Percentiles rank a stretch among this genome's conserved stretches.
Evolutionary conservation across 495 filamentous ascomycete species (phyloP).

Genomic region (Daldinia caldariorum): DNA sequence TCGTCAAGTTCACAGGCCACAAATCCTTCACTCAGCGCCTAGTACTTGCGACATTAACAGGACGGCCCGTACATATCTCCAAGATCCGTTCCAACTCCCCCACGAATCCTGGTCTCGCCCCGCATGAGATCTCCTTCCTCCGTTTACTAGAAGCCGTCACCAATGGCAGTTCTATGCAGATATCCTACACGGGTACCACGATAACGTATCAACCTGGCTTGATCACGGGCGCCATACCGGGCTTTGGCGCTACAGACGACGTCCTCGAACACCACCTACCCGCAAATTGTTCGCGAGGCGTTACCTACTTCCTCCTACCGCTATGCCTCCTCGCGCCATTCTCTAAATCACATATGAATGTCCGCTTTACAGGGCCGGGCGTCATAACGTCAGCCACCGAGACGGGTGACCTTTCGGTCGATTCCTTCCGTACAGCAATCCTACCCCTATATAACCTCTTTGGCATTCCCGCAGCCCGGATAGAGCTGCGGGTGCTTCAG

Average conservation of each 20-base stretch:
- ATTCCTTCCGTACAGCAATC: constrained; percentile 92
- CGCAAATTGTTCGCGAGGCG: constrained; percentile 75
- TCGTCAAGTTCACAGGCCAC: constrained; percentile 78
- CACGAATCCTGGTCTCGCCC: constrained; percentile 84
- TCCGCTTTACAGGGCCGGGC: constrained; percentile 87
- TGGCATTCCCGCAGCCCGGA: constrained; percentile 79
- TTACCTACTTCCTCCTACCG: constrained; percentile 92
- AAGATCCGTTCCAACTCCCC: constrained; percentile 88
- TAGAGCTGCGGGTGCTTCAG: constrained; percentile 85
- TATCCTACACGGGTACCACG: constrained; percentile 93
- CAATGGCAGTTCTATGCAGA: constrained; percentile 93
- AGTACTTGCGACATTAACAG: constrained; percentile 89
- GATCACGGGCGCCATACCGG: constrained; percentile 80
- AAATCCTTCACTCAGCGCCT: constrained; percentile 84
- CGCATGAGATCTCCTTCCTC: constrained; percentile 94
- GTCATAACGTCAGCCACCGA: constrained; percentile 90
- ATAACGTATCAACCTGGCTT: constrained; percentile 91
- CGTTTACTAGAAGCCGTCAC: constrained; percentile 94
- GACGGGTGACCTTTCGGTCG: constrained; percentile 84
- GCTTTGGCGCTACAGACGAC: constrained; percentile 69
- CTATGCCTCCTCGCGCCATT: constrained; percentile 94
- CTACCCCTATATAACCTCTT: constrained; percentile 90
- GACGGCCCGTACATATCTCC: constrained; percentile 87
- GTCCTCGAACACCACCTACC: constrained; percentile 82
- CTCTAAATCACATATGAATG: constrained; percentile 85